These are phyloP conservation scores for Amphibolis antarctica DNA, from an alignment of 106 monocot genomes.

Conservation along the genomic window DNA sequence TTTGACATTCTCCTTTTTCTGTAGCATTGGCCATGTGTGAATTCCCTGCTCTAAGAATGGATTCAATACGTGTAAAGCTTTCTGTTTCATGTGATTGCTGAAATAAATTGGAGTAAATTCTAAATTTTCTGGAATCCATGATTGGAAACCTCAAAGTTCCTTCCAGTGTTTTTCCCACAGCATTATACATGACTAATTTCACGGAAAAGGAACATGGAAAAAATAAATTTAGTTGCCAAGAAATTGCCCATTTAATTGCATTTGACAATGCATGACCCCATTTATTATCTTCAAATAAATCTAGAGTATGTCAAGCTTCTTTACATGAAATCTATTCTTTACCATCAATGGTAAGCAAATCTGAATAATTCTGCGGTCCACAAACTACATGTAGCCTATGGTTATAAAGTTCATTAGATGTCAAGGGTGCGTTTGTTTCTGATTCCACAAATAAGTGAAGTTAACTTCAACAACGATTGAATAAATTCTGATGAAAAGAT, in stretches of 20 bases:
- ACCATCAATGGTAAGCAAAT: conserved; percentile 16
- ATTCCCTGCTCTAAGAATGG: too few species aligned
- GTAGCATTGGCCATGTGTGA: too few species aligned
- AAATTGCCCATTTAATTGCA: neutral
- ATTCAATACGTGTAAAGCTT: too few species aligned
- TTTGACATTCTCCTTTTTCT: too few species aligned
- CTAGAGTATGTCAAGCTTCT: conserved; percentile 9
- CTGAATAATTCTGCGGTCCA: conserved; percentile 6
- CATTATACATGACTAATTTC: neutral
- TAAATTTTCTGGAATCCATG: neutral
- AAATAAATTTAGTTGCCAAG: conserved; percentile 11
- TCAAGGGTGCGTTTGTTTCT: too few species aligned
- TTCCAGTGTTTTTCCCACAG: conserved; percentile 4
- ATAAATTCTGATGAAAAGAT: too few species aligned
- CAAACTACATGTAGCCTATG: conserved; percentile 5
- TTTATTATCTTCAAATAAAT: conserved; percentile 14
- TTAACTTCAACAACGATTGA: too few species aligned
- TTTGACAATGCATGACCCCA: neutral
- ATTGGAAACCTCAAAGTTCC: neutral
- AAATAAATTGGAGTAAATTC: too few species aligned
- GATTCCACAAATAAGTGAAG: too few species aligned
- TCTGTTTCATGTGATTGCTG: too few species aligned
- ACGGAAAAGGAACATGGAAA: neutral
- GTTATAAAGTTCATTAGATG: conserved; percentile 1
- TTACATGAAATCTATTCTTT: conserved; percentile 1